Evolutionary conservation across 306 rosid species (phyloP).

Genomic region (Alnus rubra): DNA sequence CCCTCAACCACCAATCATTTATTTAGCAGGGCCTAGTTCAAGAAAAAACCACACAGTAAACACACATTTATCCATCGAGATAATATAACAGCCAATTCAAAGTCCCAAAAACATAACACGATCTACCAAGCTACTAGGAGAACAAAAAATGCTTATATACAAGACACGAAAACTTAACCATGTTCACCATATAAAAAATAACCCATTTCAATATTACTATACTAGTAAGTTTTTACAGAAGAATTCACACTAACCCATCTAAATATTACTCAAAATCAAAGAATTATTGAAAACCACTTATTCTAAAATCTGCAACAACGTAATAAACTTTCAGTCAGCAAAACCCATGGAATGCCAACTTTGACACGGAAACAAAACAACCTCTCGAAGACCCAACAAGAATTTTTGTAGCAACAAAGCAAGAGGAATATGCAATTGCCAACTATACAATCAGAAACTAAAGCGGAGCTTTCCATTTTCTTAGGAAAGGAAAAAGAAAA

Average conservation of each 20-base stretch:
- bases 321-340: not conserved
- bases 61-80: not conserved
- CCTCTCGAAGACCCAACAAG: not conserved
- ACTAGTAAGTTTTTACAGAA: not conserved
- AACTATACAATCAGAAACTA: not conserved
- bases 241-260: not conserved
- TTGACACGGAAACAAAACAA: slow-evolving; percentile 4
- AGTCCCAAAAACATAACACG: not conserved
- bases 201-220: not conserved
- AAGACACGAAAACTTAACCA: not conserved
- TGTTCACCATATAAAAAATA: not conserved
- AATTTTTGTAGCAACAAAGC: not conserved
- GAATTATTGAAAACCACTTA: not conserved
- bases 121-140: not conserved
- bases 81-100: slow-evolving; percentile 8
- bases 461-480: slow-evolving; percentile 4
- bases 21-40: slow-evolving; percentile 41
- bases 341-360: not conserved
- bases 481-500: not conserved
- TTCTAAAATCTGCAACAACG: not conserved
- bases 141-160: not conserved
- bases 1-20: slow-evolving; percentile 50
- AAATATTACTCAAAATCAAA: not conserved
- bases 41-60: slow-evolving; percentile 19
- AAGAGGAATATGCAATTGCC: not conserved